These are phyloP conservation scores for Aspergillus neoniger DNA, from an alignment of 2,329 filamentous ascomycete species.

Conservation along the genomic window DNA sequence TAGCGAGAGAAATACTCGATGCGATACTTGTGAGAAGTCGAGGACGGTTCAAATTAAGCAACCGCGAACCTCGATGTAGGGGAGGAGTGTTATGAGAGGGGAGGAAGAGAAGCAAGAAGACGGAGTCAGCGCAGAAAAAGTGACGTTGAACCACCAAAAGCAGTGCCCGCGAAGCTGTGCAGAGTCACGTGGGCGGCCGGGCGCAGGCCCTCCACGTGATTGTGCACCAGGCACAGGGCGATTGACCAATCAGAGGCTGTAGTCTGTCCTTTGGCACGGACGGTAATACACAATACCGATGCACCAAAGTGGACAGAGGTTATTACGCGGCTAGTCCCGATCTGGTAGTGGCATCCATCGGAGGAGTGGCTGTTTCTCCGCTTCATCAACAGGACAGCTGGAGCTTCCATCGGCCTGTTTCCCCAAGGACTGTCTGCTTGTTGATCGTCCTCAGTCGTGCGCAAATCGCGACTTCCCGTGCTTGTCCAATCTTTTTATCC, in stretches of 20 bases:
- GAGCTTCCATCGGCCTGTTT: constrained; percentile 1
- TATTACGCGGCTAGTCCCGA: not conserved
- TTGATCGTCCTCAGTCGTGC: constrained; percentile 4
- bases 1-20: not conserved
- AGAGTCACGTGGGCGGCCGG: constrained; percentile 22
- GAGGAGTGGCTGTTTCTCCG: constrained; percentile 6
- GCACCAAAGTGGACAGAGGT: constrained; percentile 7
- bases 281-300: constrained; percentile 26
- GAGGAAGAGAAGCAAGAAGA: not conserved
- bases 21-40: not conserved
- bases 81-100: not conserved
- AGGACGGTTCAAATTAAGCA: not conserved
- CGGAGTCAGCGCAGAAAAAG: constrained; percentile 28
- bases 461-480: constrained; percentile 9
- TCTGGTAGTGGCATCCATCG: too few relatives aligned
- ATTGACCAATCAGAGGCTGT: constrained; percentile 33
- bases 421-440: not conserved
- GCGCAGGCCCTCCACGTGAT: constrained; percentile 22
- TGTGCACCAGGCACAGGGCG: constrained; percentile 1
- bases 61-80: not conserved
- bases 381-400: constrained; percentile 20
- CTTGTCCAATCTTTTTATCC: not conserved
- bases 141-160: constrained; percentile 30
- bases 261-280: constrained; percentile 32
- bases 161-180: constrained; percentile 19